Conservation (phyloP, 2,329 filamentous ascomycete species). For the Ophiostoma ulmi region DNA sequence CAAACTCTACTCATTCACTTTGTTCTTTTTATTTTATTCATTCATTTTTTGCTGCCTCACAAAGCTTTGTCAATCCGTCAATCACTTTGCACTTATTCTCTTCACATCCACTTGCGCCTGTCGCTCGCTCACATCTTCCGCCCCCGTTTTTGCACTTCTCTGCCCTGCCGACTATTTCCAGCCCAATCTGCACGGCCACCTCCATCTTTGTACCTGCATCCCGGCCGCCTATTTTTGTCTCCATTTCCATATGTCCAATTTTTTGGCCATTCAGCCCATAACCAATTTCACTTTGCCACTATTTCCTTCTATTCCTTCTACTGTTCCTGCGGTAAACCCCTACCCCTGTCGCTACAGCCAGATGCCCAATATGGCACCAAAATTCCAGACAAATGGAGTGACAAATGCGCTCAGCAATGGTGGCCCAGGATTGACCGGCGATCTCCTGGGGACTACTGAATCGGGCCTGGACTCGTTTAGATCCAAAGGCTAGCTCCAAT, state of each 20-base stretch:
- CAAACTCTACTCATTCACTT: slow-evolving; percentile 23
- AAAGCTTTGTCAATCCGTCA: slow-evolving; percentile 4
- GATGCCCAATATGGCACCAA: not conserved
- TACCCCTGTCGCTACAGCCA: not conserved
- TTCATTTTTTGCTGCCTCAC: slow-evolving; percentile 25
- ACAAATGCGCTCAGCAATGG: not conserved
- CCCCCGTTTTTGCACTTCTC: not conserved
- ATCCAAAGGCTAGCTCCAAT: not conserved
- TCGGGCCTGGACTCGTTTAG: not conserved
- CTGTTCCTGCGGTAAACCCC: not conserved
- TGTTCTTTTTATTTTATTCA: too few relatives aligned
- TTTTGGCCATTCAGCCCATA: not conserved
- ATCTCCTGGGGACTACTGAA: not conserved
- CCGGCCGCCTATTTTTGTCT: not conserved
- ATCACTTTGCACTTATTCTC: not conserved
- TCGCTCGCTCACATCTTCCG: not conserved
- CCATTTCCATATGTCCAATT: not conserved
- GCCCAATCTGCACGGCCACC: not conserved
- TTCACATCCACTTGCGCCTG: too few relatives aligned
- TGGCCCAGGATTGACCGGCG: slow-evolving; percentile 3
- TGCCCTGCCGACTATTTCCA: not conserved
- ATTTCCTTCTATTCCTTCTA: not conserved
- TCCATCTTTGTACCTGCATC: not conserved
- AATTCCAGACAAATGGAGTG: not conserved
- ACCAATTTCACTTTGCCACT: not conserved